Conservation (phyloP, 2,329 filamentous ascomycete genomes). For the Teratosphaeria epicoccoides region DNA sequence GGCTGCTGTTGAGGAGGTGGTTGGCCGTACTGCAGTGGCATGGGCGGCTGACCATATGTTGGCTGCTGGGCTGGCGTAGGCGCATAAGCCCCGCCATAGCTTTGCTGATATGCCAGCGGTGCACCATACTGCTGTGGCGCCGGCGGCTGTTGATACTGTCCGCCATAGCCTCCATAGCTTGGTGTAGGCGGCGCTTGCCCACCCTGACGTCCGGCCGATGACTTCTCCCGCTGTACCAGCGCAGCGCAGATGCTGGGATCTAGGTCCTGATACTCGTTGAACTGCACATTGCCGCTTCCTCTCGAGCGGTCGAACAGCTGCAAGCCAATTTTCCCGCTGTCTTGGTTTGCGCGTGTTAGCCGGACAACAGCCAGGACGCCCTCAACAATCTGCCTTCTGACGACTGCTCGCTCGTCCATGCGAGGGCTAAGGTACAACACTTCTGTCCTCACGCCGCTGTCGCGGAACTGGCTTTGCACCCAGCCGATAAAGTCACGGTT, state of each 20-base stretch:
- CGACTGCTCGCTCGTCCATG: conserved; percentile 65
- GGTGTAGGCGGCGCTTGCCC: conserved; percentile 27
- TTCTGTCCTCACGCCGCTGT: conserved; percentile 62
- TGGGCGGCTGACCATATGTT: conserved; percentile 2
- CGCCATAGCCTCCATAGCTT: conserved; percentile 20
- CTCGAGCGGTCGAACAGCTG: conserved; percentile 72
- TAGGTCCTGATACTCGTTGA: conserved; percentile 77
- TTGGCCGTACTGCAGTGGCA: conserved; percentile 9
- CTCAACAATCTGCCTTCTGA: conserved; percentile 76
- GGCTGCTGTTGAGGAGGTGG: conserved; percentile 31
- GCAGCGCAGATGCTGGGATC: conserved; percentile 70
- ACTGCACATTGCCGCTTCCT: conserved; percentile 66
- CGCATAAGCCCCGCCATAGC: conserved; percentile 9
- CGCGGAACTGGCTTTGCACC: conserved; percentile 66
- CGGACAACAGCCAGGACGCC: conserved; percentile 74
- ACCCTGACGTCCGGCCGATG: conserved; percentile 21
- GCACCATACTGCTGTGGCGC: conserved; percentile 5
- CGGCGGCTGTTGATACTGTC: conserved; percentile 3
- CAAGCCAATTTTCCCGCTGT: conserved; percentile 62
- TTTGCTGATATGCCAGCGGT: conserved; percentile 9
- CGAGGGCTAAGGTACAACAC: conserved; percentile 70
- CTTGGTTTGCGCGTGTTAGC: conserved; percentile 58
- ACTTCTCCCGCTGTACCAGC: conserved; percentile 63
- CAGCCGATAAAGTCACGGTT: conserved; percentile 71
- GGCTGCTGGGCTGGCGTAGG: conserved; percentile 9